Conservation (phyloP, 768 basidiomycete genomes). For the Tylopilus rubrobrunneus region DNA sequence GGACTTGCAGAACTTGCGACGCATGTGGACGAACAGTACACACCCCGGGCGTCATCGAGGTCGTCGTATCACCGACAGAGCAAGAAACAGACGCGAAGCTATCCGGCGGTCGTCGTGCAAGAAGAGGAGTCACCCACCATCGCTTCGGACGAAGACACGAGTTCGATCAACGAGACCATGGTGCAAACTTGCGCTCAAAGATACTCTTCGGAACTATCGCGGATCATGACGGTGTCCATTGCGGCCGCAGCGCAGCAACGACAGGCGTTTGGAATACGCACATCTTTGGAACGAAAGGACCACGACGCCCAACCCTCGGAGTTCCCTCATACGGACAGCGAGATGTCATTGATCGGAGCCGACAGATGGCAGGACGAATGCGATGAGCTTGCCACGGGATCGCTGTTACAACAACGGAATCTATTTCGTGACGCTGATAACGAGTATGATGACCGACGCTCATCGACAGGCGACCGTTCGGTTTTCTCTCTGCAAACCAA, state of each 20-base stretch:
- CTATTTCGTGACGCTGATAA: background rate
- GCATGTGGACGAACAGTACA: no score
- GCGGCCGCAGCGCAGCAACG: constrained; percentile 44
- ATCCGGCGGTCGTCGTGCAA: background rate
- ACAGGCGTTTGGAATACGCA: constrained; percentile 49
- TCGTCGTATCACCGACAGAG: constrained; percentile 6
- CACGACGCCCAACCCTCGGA: constrained; percentile 1
- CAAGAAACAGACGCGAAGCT: background rate
- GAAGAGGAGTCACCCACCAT: constrained; percentile 11
- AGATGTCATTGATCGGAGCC: constrained; percentile 41
- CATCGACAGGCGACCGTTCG: constrained; percentile 7
- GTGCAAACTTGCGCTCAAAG: constrained; percentile 2
- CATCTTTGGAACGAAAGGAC: constrained; percentile 29
- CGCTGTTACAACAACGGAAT: constrained; percentile 23
- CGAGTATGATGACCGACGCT: background rate
- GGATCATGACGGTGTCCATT: constrained; percentile 25
- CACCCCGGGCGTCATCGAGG: constrained; percentile 3
- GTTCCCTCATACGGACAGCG: constrained; percentile 43
- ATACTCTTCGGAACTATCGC: constrained; percentile 28
- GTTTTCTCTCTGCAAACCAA: constrained; percentile 11
- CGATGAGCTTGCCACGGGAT: constrained; percentile 29
- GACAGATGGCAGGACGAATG: constrained; percentile 40
- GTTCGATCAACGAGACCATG: background rate
- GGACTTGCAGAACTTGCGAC: constrained; percentile 2
- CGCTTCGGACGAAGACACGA: constrained; percentile 17